Conservation (phyloP, 2,329 filamentous ascomycete genomes). For the Trichophyton equinum region DNA sequence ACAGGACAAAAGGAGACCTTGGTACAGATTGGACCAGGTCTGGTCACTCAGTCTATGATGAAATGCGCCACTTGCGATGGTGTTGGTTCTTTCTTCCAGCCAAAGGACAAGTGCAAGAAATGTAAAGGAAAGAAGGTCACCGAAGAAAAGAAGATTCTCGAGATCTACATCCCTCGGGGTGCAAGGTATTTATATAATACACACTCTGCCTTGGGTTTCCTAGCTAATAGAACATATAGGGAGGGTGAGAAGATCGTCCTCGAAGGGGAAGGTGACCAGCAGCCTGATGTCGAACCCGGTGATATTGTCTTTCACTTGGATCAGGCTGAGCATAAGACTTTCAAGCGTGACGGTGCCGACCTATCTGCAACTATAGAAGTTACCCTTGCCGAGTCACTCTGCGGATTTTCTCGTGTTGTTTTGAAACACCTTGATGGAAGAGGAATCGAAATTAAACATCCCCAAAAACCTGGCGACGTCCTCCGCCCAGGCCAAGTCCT, state of each 20-base stretch:
- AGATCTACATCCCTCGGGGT: constrained; percentile 89
- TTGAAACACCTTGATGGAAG: constrained; percentile 87
- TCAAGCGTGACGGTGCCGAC: constrained; percentile 73
- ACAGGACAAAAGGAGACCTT: constrained; percentile 59
- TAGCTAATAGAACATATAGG: constrained; percentile 8
- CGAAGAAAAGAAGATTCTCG: constrained; percentile 83
- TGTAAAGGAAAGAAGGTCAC: constrained; percentile 87
- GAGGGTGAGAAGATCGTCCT: constrained; percentile 81
- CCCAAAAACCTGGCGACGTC: constrained; percentile 64
- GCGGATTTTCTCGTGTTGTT: constrained; percentile 81
- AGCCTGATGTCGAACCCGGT: constrained; percentile 76
- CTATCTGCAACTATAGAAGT: constrained; percentile 70
- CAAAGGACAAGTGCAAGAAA: constrained; percentile 97
- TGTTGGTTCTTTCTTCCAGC: constrained; percentile 74
- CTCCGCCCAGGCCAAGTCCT: constrained; percentile 73
- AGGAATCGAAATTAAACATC: constrained; percentile 69
- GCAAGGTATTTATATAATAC: constrained; percentile 41
- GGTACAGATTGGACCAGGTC: constrained; percentile 71
- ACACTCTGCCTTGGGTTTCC: background rate
- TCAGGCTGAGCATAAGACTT: constrained; percentile 68
- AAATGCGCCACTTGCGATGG: constrained; percentile 74
- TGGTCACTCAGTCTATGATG: constrained; percentile 69
- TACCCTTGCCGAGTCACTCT: constrained; percentile 69
- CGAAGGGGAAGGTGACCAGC: constrained; percentile 87
- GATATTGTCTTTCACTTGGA: constrained; percentile 84